Percentiles rank a stretch among this genome's conserved stretches.
Conservation (phyloP, 2,329 filamentous ascomycete genomes). For the Pseudogymnoascus sp. region DNA sequence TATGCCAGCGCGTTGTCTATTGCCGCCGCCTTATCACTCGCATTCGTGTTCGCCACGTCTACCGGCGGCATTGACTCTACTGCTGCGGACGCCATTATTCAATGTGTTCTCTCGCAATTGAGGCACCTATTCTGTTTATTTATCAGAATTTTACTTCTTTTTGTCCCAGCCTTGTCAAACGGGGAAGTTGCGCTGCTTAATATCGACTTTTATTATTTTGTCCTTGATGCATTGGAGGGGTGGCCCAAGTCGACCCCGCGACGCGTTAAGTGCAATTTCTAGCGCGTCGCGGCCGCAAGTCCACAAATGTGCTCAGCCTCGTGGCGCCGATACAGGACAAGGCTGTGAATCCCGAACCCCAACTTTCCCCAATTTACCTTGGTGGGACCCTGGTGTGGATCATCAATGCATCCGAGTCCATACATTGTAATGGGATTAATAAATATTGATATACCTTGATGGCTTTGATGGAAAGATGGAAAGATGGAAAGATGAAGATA, state of each 20-base stretch:
- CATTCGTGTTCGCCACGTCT: background rate
- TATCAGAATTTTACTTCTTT: background rate
- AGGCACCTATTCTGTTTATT: no score
- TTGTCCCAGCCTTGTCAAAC: background rate
- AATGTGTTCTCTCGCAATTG: background rate
- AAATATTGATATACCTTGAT: background rate
- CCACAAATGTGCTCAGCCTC: background rate
- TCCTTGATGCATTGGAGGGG: background rate
- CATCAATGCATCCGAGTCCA: background rate
- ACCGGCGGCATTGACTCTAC: constrained; percentile 1
- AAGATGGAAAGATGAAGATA: background rate
- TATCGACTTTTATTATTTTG: constrained; percentile 5
- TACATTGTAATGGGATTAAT: background rate
- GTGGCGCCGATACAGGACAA: constrained; percentile 3
- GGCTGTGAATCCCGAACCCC: background rate
- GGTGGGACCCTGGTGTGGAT: background rate
- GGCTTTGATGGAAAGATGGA: background rate
- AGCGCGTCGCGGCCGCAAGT: background rate
- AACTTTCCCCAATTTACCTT: background rate
- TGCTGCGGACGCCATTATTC: background rate
- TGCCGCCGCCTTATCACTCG: background rate
- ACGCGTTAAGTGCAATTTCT: constrained; percentile 8
- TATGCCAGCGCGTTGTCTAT: background rate
- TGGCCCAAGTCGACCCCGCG: background rate
- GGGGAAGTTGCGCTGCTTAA: background rate